Conservation (phyloP, 2,329 filamentous ascomycete genomes). For the Xylaria sp. region DNA sequence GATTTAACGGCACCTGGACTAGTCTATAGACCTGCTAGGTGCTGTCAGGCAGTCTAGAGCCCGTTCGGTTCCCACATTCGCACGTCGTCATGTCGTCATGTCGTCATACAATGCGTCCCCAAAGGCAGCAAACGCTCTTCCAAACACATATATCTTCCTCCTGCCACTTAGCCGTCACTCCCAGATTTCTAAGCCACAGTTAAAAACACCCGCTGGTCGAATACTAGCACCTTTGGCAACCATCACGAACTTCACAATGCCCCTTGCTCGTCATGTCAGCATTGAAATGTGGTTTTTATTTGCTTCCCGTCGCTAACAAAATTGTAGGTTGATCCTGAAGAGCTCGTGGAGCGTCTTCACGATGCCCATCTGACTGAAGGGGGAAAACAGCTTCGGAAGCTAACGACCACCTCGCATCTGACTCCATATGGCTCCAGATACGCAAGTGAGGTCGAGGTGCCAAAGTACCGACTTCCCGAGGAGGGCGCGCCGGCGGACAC, state of each 20-base stretch:
- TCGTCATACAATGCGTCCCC: conserved; percentile 16
- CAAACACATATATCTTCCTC: neutral
- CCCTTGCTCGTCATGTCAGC: conserved; percentile 25
- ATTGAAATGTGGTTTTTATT: neutral
- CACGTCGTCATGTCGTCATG: conserved; percentile 9
- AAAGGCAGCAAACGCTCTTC: neutral
- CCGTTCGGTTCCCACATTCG: no score
- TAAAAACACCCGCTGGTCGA: no score
- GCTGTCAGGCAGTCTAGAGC: no score
- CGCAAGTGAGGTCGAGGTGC: conserved; percentile 58
- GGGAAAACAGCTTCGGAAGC: conserved; percentile 44
- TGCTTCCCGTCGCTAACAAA: neutral
- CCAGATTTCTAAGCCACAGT: neutral
- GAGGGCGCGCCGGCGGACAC: conserved; percentile 65
- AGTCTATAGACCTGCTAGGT: no score
- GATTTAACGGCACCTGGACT: no score
- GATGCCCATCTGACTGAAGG: conserved; percentile 48
- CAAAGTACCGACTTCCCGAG: conserved; percentile 64
- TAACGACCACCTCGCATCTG: conserved; percentile 54
- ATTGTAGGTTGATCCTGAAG: conserved; percentile 58
- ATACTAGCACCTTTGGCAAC: no score
- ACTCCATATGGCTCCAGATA: conserved; percentile 65
- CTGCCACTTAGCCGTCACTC: neutral
- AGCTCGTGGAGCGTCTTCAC: conserved; percentile 59
- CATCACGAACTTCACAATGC: conserved; percentile 1